Evolutionary conservation across 768 basidiomycete species (phyloP), one percentile per base, ranked within the genome.

Genomic region (Mycena filopes): DNA sequence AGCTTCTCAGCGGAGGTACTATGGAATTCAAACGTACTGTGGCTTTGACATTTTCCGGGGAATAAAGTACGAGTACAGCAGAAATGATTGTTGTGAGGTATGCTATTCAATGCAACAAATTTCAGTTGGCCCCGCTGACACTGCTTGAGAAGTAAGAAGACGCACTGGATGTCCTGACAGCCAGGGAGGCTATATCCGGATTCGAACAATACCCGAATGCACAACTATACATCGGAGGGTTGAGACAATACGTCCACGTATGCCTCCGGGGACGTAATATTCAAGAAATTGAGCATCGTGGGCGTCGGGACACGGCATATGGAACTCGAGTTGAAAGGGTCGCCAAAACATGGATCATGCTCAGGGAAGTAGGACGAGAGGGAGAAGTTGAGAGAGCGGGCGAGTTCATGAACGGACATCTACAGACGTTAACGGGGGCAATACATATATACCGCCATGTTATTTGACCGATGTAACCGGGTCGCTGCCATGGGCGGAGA

Each of bases 121-220:
- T 18, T 31, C 23, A n/a, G n/a, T n/a, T n/a, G n/a, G n/a, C n/a
- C n/a, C n/a, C n/a, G n/a, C n/a, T n/a, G n/a, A n/a, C n/a, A n/a
- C n/a, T n/a, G n/a, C n/a, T n/a, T n/a, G 9, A 43, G 13, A 25
- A 43, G 10, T 21, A 53, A 60, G 18, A 47, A 49, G 21, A 64
- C 67, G 23, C 57, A 68, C 67, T 51, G 11, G 67, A 68, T 18
- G 20, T 15, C 18, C 66, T 60, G 21, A 68, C 57, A 43, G 67
- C 62, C 4, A 62, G 67, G 26, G 53, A 56, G 12, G 61, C 67
- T 29, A 68, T 62, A n/a, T 68, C 67, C 2, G 61, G 62, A 59
- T 66, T 66, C 0, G 62, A n/a, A n/a, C n/a, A n/a, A n/a, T n/a
- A n/a, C n/a, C n/a, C n/a, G n/a, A n/a, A n/a, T n/a, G n/a, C n/a